Conservation (phyloP, 2,329 filamentous ascomycete genomes). For the Pseudopithomyces chartarum region DNA sequence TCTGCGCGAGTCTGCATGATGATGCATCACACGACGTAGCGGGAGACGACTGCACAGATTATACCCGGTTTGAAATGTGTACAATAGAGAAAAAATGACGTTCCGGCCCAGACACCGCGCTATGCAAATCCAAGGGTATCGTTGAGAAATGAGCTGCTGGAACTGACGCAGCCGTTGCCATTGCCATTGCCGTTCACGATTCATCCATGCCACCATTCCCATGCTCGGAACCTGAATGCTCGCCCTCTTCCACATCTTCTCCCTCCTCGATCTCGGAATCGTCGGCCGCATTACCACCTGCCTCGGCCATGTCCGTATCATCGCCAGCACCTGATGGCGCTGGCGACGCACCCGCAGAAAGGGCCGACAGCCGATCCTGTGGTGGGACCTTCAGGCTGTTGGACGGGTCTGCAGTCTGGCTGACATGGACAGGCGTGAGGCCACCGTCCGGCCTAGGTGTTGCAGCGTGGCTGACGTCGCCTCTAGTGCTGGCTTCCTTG, state of each 20-base stretch:
- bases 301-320: constrained; percentile 40
- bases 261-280: constrained; percentile 41
- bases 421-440: constrained; percentile 46
- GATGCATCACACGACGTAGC: not conserved
- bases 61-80: not conserved
- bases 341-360: constrained; percentile 36
- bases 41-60: not conserved
- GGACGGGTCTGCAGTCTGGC: constrained; percentile 36
- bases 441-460: constrained; percentile 52
- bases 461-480: constrained; percentile 47
- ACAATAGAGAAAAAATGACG: constrained; percentile 2
- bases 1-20: constrained; percentile 39
- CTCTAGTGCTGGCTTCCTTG: constrained; percentile 45
- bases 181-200: constrained; percentile 21
- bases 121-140: constrained; percentile 34
- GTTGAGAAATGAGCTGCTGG: not conserved
- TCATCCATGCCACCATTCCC: constrained; percentile 36
- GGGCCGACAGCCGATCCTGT: constrained; percentile 36
- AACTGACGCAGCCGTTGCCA: not conserved
- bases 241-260: constrained; percentile 37
- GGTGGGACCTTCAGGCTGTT: constrained; percentile 35
- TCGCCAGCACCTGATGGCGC: constrained; percentile 28
- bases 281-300: constrained; percentile 28
- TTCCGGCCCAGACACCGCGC: constrained; percentile 35
- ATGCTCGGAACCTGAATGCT: constrained; percentile 28